A percentile compares a stretch with the other conserved stretches of the same genome.
Conservation (phyloP, 345 rosid genomes). For the Nasturtium officinale region DNA sequence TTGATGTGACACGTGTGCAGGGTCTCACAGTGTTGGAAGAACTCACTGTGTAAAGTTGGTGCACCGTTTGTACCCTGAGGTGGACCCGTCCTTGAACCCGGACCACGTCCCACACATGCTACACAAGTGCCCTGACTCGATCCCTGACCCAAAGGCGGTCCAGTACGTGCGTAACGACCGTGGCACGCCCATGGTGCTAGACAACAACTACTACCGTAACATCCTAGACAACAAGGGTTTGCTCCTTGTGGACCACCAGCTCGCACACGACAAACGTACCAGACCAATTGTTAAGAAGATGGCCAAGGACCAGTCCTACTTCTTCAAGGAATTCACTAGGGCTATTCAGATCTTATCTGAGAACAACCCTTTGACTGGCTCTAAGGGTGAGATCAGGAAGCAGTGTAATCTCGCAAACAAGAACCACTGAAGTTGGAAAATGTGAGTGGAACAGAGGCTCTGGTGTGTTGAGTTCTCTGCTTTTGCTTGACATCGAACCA, state of each 20-base stretch:
- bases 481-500: constrained; percentile 27
- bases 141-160: constrained; percentile 93
- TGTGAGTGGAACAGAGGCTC: constrained; percentile 15
- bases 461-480: constrained; percentile 33
- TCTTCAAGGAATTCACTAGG: constrained; percentile 88
- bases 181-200: constrained; percentile 89
- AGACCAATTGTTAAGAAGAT: constrained; percentile 88
- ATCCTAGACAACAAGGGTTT: constrained; percentile 91
- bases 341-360: constrained; percentile 84
- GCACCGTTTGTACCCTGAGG: constrained; percentile 87
- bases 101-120: constrained; percentile 91
- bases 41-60: constrained; percentile 95
- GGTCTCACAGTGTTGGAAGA: constrained; percentile 94
- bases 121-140: constrained; percentile 89
- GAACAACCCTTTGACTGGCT: constrained; percentile 92
- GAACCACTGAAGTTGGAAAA: constrained; percentile 53
- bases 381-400: constrained; percentile 91
- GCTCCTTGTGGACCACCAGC: constrained; percentile 85
- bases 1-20: constrained; percentile 43
- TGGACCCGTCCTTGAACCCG: constrained; percentile 76
- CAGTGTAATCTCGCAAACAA: constrained; percentile 86
- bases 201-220: constrained; percentile 96
- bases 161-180: constrained; percentile 96
- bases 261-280: constrained; percentile 83
- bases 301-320: constrained; percentile 92